These are phyloP conservation scores for Daldinia concentrica DNA, from an alignment of 495 filamentous ascomycete genomes.

Conservation along the genomic window DNA sequence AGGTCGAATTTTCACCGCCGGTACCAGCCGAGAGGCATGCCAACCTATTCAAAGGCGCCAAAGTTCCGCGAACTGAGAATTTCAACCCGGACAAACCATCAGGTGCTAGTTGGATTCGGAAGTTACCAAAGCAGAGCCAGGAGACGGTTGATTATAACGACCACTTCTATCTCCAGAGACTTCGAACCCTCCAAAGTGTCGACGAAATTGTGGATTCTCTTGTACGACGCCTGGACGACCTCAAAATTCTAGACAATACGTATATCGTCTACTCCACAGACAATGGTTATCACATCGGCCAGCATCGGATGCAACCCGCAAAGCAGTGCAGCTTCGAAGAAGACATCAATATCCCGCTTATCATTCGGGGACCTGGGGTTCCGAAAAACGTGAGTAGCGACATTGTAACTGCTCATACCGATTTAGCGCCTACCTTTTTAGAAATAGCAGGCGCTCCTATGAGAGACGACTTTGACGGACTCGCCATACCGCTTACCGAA, in stretches of 20 bases:
- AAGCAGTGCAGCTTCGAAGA: conserved; percentile 78
- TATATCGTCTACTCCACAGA: conserved; percentile 78
- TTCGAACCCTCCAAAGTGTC: conserved; percentile 71
- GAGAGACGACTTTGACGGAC: conserved; percentile 67
- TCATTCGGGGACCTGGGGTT: conserved; percentile 69
- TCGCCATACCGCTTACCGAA: conserved; percentile 60
- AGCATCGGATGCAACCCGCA: conserved; percentile 75
- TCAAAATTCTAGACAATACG: conserved; percentile 69
- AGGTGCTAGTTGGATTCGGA: conserved; percentile 70
- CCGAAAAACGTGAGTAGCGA: conserved; percentile 55
- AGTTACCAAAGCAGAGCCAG: conserved; percentile 61
- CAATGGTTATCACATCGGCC: conserved; percentile 80
- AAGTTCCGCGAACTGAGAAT: conserved; percentile 61
- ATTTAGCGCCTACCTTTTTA: conserved; percentile 73
- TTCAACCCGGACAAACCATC: conserved; percentile 64
- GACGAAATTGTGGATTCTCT: conserved; percentile 74
- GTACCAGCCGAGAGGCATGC: conserved; percentile 60
- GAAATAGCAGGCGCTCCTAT: conserved; percentile 59
- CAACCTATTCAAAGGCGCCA: conserved; percentile 58
- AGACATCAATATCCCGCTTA: conserved; percentile 76
- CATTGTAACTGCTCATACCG: conserved; percentile 73
- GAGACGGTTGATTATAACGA: conserved; percentile 71
- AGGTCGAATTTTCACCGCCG: conserved; percentile 57
- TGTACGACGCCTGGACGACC: conserved; percentile 60
- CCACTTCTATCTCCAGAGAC: conserved; percentile 70